These are phyloP conservation scores for Aspergillus incahuasiensis DNA, from an alignment of 495 filamentous ascomycete species.

Conservation along the genomic window DNA sequence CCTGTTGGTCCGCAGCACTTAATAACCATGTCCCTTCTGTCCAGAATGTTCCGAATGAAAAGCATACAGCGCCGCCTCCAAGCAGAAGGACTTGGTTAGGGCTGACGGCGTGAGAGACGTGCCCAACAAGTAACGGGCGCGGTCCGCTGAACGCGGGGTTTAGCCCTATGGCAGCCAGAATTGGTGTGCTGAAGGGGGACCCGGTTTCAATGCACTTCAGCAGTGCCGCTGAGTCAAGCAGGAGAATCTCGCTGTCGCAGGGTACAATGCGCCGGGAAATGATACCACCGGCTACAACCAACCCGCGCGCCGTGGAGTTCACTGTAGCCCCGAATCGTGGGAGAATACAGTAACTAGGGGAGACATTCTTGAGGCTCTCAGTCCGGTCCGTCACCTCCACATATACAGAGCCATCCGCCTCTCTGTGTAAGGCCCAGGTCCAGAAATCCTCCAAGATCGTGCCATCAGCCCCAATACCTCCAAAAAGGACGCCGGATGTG, in stretches of 20 bases:
- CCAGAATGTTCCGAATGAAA: slow-evolving; percentile 80
- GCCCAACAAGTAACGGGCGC: slow-evolving; percentile 64
- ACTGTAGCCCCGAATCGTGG: slow-evolving; percentile 30
- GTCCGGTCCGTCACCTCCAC: slow-evolving; percentile 27
- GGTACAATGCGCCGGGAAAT: slow-evolving; percentile 28
- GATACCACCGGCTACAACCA: slow-evolving; percentile 42
- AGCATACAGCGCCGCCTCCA: slow-evolving; percentile 84
- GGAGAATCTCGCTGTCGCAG: slow-evolving; percentile 33
- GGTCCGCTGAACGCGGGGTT: slow-evolving; percentile 15
- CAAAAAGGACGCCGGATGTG: slow-evolving; percentile 55
- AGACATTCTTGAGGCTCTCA: slow-evolving; percentile 14
- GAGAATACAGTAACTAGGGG: slow-evolving; percentile 21
- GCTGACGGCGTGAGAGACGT: slow-evolving; percentile 46
- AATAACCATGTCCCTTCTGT: slow-evolving; percentile 55
- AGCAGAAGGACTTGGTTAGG: slow-evolving; percentile 52
- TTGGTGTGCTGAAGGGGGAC: slow-evolving; percentile 8
- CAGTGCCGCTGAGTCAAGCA: slow-evolving; percentile 23
- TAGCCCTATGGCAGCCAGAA: slow-evolving; percentile 24
- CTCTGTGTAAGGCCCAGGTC: slow-evolving; percentile 47
- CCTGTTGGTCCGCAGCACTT: slow-evolving; percentile 13
- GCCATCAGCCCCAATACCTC: slow-evolving; percentile 61
- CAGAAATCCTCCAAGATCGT: slow-evolving; percentile 53
- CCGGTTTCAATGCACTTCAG: slow-evolving; percentile 9
- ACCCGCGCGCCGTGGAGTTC: slow-evolving; percentile 30
- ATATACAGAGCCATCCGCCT: slow-evolving; percentile 21